Evolutionary conservation across 2,329 filamentous ascomycete genomes (phyloP).

Genomic region (Parascedosporium putredinis): DNA sequence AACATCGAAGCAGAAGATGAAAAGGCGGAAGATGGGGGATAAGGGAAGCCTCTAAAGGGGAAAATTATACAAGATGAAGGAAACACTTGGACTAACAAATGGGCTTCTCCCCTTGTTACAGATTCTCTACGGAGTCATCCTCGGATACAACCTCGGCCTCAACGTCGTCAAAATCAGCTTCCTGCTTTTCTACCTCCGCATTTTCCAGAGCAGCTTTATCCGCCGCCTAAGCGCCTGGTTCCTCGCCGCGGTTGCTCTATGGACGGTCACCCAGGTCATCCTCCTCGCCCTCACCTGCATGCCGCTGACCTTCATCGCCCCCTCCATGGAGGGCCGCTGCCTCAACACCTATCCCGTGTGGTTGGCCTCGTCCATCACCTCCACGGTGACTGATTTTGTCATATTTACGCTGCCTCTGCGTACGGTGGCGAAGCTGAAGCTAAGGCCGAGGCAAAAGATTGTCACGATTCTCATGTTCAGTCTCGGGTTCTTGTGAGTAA

Average conservation of each 20-base stretch:
- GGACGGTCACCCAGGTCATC: constrained; percentile 16
- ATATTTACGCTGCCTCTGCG: constrained; percentile 20
- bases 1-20: too few species aligned
- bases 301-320: constrained; percentile 16
- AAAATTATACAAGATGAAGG: too few species aligned
- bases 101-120: constrained; percentile 8
- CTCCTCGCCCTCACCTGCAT: constrained; percentile 19
- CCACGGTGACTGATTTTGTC: constrained; percentile 17
- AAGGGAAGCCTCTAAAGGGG: too few species aligned
- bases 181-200: constrained; percentile 20
- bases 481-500: constrained; percentile 20
- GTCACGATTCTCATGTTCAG: constrained; percentile 18
- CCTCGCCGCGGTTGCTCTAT: constrained; percentile 16
- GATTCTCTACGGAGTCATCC: constrained; percentile 16
- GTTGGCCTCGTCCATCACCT: constrained; percentile 19
- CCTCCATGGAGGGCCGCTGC: constrained; percentile 16
- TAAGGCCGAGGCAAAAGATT: constrained; percentile 16
- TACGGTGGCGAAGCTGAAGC: constrained; percentile 16
- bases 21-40: too few species aligned
- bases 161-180: constrained; percentile 21
- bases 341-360: constrained; percentile 19
- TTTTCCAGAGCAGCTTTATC: constrained; percentile 15
- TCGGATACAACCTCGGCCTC: constrained; percentile 20
- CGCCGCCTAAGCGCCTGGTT: constrained; percentile 17
- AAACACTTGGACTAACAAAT: too few species aligned